phyloP scores from a whole-genome alignment of 345 rosid species.

The Hibiscus tridactylites region DNA sequence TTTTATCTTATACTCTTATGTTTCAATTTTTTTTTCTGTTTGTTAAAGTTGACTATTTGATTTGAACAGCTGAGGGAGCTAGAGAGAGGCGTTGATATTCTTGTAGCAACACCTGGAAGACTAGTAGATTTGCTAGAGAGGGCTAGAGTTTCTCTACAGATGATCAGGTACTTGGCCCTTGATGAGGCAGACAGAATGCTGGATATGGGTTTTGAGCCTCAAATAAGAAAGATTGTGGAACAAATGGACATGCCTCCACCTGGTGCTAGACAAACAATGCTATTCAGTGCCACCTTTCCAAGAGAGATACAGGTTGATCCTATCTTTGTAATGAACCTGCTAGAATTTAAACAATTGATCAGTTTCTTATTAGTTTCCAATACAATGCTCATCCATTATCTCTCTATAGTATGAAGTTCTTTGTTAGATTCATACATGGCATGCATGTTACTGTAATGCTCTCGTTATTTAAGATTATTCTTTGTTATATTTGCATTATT shows the following conservation, averaged over 20 bases:
- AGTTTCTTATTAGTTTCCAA: neutral
- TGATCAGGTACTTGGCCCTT: slow-evolving; percentile 83
- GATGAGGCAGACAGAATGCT: slow-evolving; percentile 99
- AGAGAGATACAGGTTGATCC: slow-evolving; percentile 80
- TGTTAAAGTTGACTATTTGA: neutral
- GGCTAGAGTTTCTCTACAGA: slow-evolving; percentile 88
- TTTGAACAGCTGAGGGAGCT: slow-evolving; percentile 74
- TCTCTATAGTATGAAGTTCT: neutral
- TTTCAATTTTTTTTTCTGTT: neutral
- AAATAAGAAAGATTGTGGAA: slow-evolving; percentile 90
- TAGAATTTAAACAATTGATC: neutral
- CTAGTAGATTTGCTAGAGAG: slow-evolving; percentile 91
- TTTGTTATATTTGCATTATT: neutral
- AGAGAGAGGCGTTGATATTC: slow-evolving; percentile 96
- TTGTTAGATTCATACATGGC: neutral
- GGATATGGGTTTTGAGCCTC: slow-evolving; percentile 99
- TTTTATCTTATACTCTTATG: neutral
- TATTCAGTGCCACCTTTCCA: slow-evolving; percentile 97
- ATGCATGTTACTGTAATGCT: neutral
- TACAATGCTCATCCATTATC: neutral
- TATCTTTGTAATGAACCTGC: slow-evolving; percentile 2
- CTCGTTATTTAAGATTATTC: neutral
- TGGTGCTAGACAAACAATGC: slow-evolving; percentile 83
- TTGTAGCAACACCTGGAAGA: slow-evolving; percentile 98
- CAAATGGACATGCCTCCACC: slow-evolving; percentile 95